Evolutionary conservation across 768 basidiomycete genomes (phyloP), one percentile per base, ranked within the genome.

Genomic region (Tricholoma sp.): DNA sequence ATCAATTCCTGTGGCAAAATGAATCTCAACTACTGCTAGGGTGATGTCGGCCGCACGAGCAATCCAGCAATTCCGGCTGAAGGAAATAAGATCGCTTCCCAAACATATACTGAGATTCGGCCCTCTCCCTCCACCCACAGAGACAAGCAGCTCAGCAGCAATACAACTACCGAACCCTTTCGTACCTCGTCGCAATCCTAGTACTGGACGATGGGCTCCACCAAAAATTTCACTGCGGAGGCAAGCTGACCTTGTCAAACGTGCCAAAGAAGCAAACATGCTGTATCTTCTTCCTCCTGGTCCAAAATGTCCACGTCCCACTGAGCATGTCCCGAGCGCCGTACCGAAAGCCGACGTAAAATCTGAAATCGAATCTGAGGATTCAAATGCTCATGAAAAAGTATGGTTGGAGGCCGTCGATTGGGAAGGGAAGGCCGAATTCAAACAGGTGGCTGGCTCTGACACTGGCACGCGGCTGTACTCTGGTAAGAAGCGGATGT

Each of bases 401-500:
- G 56, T 62, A n/a, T 75, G 74, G 77, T 58, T 64, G 36, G 57
- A 62, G 31, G 64, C 68, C 6, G 64, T 79, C 3, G 64, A 66
- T 5, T 81, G 80, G 72, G 75, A 74, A 17, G 82, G 83, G 59
- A 69, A 76, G 50, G 74, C 72, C 45, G 70, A 71, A 62, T 68
- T 71, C 54, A 78, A 75, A 66, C 67, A 65, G 39, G 72, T 74
- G 31, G 66, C 73, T 55, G 81, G 86, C 55, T 72, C 80, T 51
- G 76, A 85, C 57, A 64, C 77, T 63, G 86, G 87, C 34, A 79
- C 80, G 59, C 78, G 81, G 54, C 70, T 92, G 61, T 94, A 93
- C 61, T 82, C 85, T 9, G 84, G 78, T 56, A 88, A 81, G 80
- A 88, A 84, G 77, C 76, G 80, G 59, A 93, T 93, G 91, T 93